phyloP scores from a whole-genome alignment of 2,329 filamentous ascomycete genomes.

The Boeremia lycopersici region DNA sequence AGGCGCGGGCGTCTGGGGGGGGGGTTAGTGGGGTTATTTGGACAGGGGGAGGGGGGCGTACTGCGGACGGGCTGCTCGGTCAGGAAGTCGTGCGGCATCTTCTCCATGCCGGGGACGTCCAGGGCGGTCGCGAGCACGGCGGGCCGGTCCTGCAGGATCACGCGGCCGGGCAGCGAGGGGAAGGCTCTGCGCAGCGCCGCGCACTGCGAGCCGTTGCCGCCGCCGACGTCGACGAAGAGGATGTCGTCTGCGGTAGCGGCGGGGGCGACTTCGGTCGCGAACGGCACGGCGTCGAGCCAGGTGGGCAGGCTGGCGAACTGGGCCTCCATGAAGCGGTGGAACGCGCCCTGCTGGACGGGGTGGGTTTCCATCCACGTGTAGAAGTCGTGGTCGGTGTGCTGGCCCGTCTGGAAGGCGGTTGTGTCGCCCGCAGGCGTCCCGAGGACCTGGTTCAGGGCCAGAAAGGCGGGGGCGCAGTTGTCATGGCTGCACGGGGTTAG shows the following conservation, averaged over 20 bases:
- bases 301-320: not conserved
- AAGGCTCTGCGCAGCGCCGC: slow-evolving; percentile 1
- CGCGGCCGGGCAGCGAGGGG: not conserved
- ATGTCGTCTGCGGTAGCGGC: not conserved
- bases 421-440: not conserved
- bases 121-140: slow-evolving; percentile 4
- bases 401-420: slow-evolving; percentile 4
- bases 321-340: slow-evolving; percentile 6
- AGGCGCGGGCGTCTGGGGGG: slow-evolving; percentile 2
- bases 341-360: slow-evolving; percentile 10
- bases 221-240: slow-evolving; percentile 9
- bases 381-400: slow-evolving; percentile 7
- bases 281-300: slow-evolving; percentile 7
- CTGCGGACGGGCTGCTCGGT: slow-evolving; percentile 6
- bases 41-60: not conserved
- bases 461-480: slow-evolving; percentile 5
- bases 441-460: not conserved
- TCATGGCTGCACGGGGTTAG: slow-evolving; percentile 3
- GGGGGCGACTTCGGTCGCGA: not conserved
- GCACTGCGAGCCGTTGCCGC: slow-evolving; percentile 10
- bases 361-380: slow-evolving; percentile 11
- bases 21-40: not conserved
- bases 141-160: slow-evolving; percentile 5
- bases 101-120: not conserved
- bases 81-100: slow-evolving; percentile 8